Percentiles rank a stretch among this genome's conserved stretches.
Conservation (phyloP, 345 rosid species). For the Heritiera fomes region DNA sequence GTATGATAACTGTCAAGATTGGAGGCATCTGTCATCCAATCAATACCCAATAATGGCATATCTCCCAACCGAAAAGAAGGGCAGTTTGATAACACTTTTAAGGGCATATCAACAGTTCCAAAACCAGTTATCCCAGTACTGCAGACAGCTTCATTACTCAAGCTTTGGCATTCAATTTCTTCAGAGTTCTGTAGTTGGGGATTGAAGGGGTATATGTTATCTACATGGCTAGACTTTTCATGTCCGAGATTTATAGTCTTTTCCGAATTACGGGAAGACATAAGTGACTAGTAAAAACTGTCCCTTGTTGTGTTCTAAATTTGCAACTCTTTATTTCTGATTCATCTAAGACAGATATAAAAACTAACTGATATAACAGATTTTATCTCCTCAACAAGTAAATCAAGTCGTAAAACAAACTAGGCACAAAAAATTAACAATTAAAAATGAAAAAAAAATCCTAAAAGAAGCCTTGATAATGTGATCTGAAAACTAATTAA, state of each 20-base stretch:
- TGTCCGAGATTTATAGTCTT: constrained; percentile 27
- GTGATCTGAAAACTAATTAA: background rate
- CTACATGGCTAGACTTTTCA: constrained; percentile 26
- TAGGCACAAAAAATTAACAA: background rate
- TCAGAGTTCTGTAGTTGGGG: constrained; percentile 5
- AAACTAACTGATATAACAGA: background rate
- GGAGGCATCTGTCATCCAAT: background rate
- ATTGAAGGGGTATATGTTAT: constrained; percentile 8
- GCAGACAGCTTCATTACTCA: constrained; percentile 9
- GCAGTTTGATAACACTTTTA: background rate
- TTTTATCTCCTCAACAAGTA: background rate
- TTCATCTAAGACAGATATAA: background rate
- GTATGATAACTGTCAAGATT: background rate
- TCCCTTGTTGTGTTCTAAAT: no score
- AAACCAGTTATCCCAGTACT: constrained; percentile 8
- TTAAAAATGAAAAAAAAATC: no score
- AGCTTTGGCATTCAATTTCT: constrained; percentile 8
- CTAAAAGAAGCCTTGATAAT: background rate
- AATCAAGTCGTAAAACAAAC: background rate
- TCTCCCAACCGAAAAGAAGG: constrained; percentile 9
- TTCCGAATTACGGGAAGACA: background rate
- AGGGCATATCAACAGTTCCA: constrained; percentile 12
- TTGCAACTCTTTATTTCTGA: background rate
- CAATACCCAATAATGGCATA: constrained; percentile 9
- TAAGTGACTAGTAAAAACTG: background rate